phyloP scores from a whole-genome alignment of 306 rosid genomes.

The Vigna radiata region DNA sequence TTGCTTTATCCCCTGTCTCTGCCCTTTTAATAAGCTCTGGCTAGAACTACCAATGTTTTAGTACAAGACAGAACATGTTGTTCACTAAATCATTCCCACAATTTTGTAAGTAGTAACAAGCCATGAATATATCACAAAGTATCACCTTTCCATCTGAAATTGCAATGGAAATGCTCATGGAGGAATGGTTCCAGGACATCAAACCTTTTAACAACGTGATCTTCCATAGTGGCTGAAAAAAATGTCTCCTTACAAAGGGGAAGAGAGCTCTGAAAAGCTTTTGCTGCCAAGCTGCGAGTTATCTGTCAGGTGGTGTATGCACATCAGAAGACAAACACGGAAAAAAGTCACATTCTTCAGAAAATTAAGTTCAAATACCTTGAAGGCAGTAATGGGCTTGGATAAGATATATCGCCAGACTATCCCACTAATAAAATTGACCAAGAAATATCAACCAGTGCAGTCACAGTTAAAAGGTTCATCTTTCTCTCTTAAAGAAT shows the following conservation, averaged over 20 bases:
- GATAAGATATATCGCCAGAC: constrained; percentile 85
- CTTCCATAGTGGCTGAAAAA: constrained; percentile 80
- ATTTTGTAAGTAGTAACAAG: neutral
- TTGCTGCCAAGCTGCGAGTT: constrained; percentile 87
- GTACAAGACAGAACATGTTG: constrained; percentile 34
- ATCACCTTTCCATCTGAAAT: constrained; percentile 25
- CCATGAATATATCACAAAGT: constrained; percentile 22
- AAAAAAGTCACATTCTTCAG: constrained; percentile 37
- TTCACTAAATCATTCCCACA: constrained; percentile 5
- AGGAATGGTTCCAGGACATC: constrained; percentile 34
- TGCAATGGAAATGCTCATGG: constrained; percentile 22
- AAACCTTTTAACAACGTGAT: constrained; percentile 76
- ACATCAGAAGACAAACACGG: constrained; percentile 37
- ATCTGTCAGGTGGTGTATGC: constrained; percentile 57
- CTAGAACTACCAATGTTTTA: constrained; percentile 6
- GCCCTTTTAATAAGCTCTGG: neutral
- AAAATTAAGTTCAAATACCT: constrained; percentile 59
- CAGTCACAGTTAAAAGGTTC: constrained; percentile 6
- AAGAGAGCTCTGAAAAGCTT: constrained; percentile 84
- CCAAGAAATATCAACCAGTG: constrained; percentile 34
- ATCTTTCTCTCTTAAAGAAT: constrained; percentile 10
- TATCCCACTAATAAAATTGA: constrained; percentile 67
- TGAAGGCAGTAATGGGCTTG: constrained; percentile 87
- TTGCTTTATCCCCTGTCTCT: neutral
- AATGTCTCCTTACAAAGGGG: constrained; percentile 90